Conservation (phyloP, 2,329 filamentous ascomycete species). For the Hymenoscyphus salicellus region DNA sequence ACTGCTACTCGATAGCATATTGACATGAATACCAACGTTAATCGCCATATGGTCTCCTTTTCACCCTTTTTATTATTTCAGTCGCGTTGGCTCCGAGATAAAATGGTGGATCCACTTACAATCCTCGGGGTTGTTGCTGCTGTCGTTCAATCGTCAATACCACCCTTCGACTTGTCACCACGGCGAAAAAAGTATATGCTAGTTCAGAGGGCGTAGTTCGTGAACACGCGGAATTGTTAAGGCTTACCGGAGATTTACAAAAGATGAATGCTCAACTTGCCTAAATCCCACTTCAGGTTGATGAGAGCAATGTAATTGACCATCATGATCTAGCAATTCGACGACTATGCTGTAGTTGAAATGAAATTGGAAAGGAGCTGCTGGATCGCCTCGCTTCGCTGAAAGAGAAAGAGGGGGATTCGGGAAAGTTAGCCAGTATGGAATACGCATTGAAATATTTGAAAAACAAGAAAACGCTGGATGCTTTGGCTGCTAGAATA, state of each 20-base stretch:
- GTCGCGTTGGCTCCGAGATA: too few relatives aligned
- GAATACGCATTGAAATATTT: too few relatives aligned
- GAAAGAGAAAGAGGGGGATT: background rate
- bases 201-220: slow-evolving; percentile 1
- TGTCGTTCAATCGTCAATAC: slow-evolving; percentile 8
- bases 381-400: slow-evolving; percentile 2
- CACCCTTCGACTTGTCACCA: slow-evolving; percentile 5
- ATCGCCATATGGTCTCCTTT: too few relatives aligned
- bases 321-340: background rate
- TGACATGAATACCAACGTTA: too few relatives aligned
- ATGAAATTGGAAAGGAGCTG: slow-evolving; percentile 8
- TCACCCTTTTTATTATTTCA: too few relatives aligned
- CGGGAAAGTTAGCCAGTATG: slow-evolving; percentile 1
- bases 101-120: slow-evolving; percentile 9
- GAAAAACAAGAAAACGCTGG: too few relatives aligned
- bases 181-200: slow-evolving; percentile 2
- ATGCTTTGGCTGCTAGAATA: too few relatives aligned
- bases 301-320: too few relatives aligned
- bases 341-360: slow-evolving; percentile 9
- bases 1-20: too few relatives aligned
- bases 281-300: too few relatives aligned
- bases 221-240: slow-evolving; percentile 7
- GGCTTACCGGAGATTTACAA: background rate
- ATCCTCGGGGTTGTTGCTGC: slow-evolving; percentile 6
- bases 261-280: too few relatives aligned